A percentile compares a stretch with the other conserved stretches of the same genome.
These are phyloP conservation scores for Rhizomucor miehei DNA, from an alignment of 371 early-diverging fungal species.

Conservation along the genomic window DNA sequence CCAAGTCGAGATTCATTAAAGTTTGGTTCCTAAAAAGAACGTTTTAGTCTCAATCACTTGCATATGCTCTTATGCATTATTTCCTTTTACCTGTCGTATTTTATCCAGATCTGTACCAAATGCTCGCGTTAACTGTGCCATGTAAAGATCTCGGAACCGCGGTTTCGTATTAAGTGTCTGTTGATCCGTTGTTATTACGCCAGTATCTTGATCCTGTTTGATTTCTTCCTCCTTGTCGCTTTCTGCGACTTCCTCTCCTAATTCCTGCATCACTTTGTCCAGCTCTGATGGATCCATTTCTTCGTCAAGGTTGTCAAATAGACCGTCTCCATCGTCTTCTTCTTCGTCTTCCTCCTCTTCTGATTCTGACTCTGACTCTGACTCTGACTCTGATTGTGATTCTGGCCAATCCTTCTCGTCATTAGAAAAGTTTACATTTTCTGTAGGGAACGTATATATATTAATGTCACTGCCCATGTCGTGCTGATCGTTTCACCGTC, in stretches of 20 bases:
- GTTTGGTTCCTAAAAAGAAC: constrained; percentile 41
- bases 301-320: constrained; percentile 43
- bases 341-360: background rate
- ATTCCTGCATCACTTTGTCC: constrained; percentile 25
- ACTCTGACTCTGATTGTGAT: background rate
- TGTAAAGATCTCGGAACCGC: constrained; percentile 38
- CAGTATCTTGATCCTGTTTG: constrained; percentile 26
- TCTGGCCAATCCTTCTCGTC: background rate
- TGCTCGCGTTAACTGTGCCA: constrained; percentile 41
- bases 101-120: constrained; percentile 45
- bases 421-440: too few species aligned
- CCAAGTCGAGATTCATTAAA: constrained; percentile 30
- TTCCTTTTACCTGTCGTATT: constrained; percentile 50
- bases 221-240: constrained; percentile 12
- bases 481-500: too few species aligned
- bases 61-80: too few species aligned
- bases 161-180: constrained; percentile 13
- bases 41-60: too few species aligned
- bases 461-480: too few species aligned
- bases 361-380: too few species aligned
- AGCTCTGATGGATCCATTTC: constrained; percentile 30
- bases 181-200: constrained; percentile 8
- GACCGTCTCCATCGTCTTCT: constrained; percentile 15
- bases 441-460: too few species aligned
- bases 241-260: constrained; percentile 16